Conservation (phyloP, 176 grass and related monocot species). For the Oryza glaberrima region DNA sequence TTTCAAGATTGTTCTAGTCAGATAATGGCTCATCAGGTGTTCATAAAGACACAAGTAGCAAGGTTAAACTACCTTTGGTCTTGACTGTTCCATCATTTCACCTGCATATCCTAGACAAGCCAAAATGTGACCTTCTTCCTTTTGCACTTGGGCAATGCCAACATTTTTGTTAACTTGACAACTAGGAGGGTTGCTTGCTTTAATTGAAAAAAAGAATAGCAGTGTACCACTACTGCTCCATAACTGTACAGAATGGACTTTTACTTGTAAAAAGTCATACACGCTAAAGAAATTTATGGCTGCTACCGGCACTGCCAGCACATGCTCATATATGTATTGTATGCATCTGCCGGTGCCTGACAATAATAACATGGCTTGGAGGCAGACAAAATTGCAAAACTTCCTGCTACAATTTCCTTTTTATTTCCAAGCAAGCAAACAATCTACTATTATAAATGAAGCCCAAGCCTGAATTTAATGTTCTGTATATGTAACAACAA, state of each 20-base stretch:
- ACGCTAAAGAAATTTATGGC: conserved; percentile 13
- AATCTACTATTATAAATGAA: not conserved
- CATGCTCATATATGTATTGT: conserved; percentile 21
- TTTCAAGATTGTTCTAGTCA: conserved; percentile 1
- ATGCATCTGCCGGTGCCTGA: conserved; percentile 8
- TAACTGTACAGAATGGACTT: conserved; percentile 19
- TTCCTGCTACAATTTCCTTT: not conserved
- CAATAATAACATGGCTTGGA: not conserved
- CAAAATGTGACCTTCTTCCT: not conserved
- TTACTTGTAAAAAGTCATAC: conserved; percentile 24
- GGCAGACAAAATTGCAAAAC: conserved; percentile 14
- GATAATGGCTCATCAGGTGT: not conserved
- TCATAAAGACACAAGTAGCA: not conserved
- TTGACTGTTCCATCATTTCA: not conserved
- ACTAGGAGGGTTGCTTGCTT: conserved; percentile 18
- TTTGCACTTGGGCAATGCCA: not conserved
- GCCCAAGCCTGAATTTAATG: not conserved
- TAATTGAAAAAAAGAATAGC: conserved; percentile 21
- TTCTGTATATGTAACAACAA: not conserved
- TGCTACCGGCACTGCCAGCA: conserved; percentile 9
- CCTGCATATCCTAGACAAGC: not conserved
- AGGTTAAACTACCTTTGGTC: not conserved
- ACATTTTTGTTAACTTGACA: conserved; percentile 23
- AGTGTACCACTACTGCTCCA: conserved; percentile 18
- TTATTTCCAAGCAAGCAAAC: conserved; percentile 14